A percentile compares a stretch with the other conserved stretches of the same genome.
Conservation (phyloP, 148 eudicot species). For the Beta vulgaris region DNA sequence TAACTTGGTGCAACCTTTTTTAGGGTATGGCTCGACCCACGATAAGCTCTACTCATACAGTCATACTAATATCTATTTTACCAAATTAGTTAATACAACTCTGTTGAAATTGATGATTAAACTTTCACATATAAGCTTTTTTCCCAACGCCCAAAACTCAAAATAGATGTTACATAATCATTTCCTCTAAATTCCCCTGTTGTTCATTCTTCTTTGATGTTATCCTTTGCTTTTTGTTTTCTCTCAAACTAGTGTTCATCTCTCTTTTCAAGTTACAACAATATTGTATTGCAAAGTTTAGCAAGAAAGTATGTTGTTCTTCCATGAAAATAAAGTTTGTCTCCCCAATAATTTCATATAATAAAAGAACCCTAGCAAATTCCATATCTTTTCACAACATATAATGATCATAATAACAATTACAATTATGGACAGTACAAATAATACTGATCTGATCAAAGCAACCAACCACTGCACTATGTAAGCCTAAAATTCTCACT, state of each 20-base stretch:
- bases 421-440: conserved; percentile 18
- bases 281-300: not conserved
- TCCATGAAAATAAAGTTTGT: not conserved
- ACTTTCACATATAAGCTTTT: too few species aligned
- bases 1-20: too few species aligned
- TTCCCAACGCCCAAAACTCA: too few species aligned
- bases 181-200: too few species aligned
- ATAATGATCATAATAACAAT: conserved; percentile 14
- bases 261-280: too few species aligned
- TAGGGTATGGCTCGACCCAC: too few species aligned
- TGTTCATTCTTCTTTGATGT: not conserved
- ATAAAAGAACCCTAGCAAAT: conserved; percentile 5
- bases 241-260: too few species aligned
- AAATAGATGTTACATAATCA: too few species aligned
- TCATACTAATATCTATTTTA: too few species aligned
- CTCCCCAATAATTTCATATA: not conserved
- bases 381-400: conserved; percentile 10
- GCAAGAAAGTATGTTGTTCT: not conserved
- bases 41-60: too few species aligned
- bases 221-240: not conserved
- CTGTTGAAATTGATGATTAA: too few species aligned
- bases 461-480: conserved; percentile 7
- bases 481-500: not conserved
- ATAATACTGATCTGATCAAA: conserved; percentile 14
- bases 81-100: too few species aligned